Evolutionary conservation across 2,329 filamentous ascomycete species (phyloP).

Genomic region (Penicillium sp.): DNA sequence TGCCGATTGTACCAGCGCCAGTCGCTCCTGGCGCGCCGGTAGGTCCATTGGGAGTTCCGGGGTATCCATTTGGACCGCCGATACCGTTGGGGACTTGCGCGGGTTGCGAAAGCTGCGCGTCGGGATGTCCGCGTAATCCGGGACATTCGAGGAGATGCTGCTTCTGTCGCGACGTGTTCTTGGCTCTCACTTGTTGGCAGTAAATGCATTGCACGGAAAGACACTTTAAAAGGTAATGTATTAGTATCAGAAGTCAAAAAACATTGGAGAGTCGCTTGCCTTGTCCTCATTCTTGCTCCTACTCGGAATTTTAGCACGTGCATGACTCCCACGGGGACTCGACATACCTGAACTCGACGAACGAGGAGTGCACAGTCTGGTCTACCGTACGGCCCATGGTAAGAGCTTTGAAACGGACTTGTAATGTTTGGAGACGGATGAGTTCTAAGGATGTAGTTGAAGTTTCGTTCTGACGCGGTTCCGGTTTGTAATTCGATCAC

Average conservation of each 20-base stretch:
- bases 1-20: constrained; percentile 38
- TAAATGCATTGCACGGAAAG: constrained; percentile 57
- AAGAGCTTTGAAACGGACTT: no score
- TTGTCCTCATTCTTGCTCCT: no score
- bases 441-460: no score
- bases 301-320: no score
- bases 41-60: constrained; percentile 43
- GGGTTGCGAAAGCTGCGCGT: constrained; percentile 44
- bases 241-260: not conserved
- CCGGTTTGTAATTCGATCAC: no score
- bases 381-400: constrained; percentile 54
- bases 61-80: constrained; percentile 44
- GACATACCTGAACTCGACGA: constrained; percentile 47
- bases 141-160: constrained; percentile 54
- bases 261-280: no score
- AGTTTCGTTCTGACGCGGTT: no score
- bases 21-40: constrained; percentile 35
- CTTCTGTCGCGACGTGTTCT: constrained; percentile 56
- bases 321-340: no score
- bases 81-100: constrained; percentile 44
- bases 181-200: constrained; percentile 54
- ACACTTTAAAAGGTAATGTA: constrained; percentile 38
- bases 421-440: no score
- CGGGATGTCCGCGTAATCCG: constrained; percentile 48
- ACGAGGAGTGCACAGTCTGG: constrained; percentile 55